Base-by-base conservation (phyloP, 805 yeast species). In the Saccharomycopsis oosterbeekiorum region DNA sequence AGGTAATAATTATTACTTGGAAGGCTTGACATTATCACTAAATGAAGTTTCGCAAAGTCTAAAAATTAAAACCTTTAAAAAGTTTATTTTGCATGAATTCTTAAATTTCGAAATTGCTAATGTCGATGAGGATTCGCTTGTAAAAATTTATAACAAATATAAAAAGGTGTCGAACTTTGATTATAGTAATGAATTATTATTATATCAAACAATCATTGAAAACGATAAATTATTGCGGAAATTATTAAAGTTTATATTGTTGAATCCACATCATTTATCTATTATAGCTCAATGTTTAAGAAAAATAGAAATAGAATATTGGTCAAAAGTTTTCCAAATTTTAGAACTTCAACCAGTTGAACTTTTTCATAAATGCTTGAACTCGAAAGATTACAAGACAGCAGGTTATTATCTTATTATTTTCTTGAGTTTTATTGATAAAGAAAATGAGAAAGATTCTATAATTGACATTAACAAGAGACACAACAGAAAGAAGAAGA, bases 221-320 rank as follows among this genome's bases (percentile, higher is more conserved):
- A 55, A 58, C 36, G 64, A 66, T 53, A 69, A 67, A 17, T 47
- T 47, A 17, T 47, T 47, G n/a, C 53, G 29, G 12, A 47, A 47
- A 47, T 24, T 47, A 47, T 47, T 47, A 34, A 19, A 47, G n/a
- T 47, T 47, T 47, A 47, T 47, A 24, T 47, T 47, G 8, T 68
- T 68, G 56, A 67, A 67, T 14, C 29, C 65, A 1, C 60, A 62
- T 56, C 69, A 67, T 51, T 59, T 70, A 12, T 67, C 68, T 15
- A 74, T 80, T 29, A 75, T 75, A 59, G 78, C 81, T 19, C 79
- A 78, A 61, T 80, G 83, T 67, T 71, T 81, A 60, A 67, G 84
- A 56, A 81, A 80, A 63, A 79, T 80, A n/a, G 84, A 81, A 65
- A 73, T 75, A 36, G 71, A 69, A 29, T 75, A 76, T 64, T 81